Base-by-base conservation (phyloP, 108 stramenopile genomes). In the Fragilaria crotonensis region DNA sequence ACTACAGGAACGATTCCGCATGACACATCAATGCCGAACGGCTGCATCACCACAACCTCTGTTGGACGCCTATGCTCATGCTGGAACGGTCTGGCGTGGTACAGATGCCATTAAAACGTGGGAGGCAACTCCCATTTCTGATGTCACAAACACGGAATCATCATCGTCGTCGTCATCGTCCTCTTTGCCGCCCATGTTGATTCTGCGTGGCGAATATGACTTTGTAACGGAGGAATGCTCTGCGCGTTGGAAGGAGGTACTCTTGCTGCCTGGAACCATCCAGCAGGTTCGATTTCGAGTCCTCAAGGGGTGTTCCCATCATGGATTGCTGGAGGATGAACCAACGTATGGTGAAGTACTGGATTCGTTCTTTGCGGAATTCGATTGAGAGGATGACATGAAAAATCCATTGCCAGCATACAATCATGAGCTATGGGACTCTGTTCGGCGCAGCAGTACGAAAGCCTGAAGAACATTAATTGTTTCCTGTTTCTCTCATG, bases 11-110 rank as follows among this genome's bases (percentile, higher is more conserved):
- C 51, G 48, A 48, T 89, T 84, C 57, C 76, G 56, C 5, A 59
- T 64, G 49, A 67, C 45, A 31, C 79, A 89, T 48, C 81, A 85
- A 68, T 89, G 87, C 55, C 70, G 81, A 0, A 20, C 76, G 30
- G 25, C 45, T 0, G 59, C 64, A 28, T 60, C 67, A 31, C 87
- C 87, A 32, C 22, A 63, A n/a, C 30, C 62, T 5, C 45, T 89
- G 3, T 68, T 66, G 14, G 77, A 83, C 54, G 70, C 83, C 7
- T 71, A 80, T 52, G 67, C 63, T 3, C 58, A 76, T 29, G 79
- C 79, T 0, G 87, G 81, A 3, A 77, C 73, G 1, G 54, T 72
- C 4, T 66, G 77, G 64, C 44, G 68, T 14, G 85, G 85, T 2
- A 67, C 77, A 1, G 46, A 56, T 18, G 80, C 80, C 17, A 80